These are phyloP conservation scores for Barnettozyma californica DNA, from an alignment of 805 yeast genomes.

Conservation along the genomic window DNA sequence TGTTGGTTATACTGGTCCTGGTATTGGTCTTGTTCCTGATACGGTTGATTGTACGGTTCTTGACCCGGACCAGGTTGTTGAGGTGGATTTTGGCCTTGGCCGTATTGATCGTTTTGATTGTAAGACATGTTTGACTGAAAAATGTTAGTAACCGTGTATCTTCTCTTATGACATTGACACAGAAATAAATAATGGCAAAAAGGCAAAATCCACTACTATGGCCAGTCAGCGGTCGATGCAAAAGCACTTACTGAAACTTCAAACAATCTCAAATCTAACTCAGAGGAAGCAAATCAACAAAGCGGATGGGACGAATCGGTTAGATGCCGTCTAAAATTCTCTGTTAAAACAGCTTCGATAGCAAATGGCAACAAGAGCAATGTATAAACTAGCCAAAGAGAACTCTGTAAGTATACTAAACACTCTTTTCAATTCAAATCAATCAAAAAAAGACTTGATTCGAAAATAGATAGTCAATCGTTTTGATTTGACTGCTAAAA, in stretches of 20 bases:
- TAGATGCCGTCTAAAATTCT: background rate
- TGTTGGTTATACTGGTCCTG: slow-evolving; percentile 31
- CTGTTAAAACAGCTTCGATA: background rate
- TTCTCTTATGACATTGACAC: too few relatives aligned
- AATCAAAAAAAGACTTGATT: background rate
- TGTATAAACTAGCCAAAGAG: background rate
- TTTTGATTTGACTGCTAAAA: background rate
- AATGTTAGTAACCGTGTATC: background rate
- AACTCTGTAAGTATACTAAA: background rate
- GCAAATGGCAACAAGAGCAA: background rate
- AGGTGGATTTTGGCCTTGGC: slow-evolving; percentile 10
- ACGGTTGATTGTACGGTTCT: slow-evolving; percentile 13
- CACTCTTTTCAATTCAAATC: background rate
- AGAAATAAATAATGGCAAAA: too few relatives aligned
- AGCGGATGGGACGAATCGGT: background rate
- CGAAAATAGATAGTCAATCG: background rate
- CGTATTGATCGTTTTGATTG: slow-evolving; percentile 6
- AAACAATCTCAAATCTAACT: background rate
- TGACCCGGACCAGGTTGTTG: slow-evolving; percentile 6
- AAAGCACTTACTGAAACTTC: background rate
- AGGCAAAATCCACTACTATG: too few relatives aligned
- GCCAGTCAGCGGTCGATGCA: background rate
- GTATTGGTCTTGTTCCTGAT: slow-evolving; percentile 25
- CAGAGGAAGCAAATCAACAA: background rate
- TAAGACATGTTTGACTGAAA: background rate